These are phyloP conservation scores for Trichoderma afroharzianum DNA, from an alignment of 2,329 filamentous ascomycete genomes.

Conservation along the genomic window DNA sequence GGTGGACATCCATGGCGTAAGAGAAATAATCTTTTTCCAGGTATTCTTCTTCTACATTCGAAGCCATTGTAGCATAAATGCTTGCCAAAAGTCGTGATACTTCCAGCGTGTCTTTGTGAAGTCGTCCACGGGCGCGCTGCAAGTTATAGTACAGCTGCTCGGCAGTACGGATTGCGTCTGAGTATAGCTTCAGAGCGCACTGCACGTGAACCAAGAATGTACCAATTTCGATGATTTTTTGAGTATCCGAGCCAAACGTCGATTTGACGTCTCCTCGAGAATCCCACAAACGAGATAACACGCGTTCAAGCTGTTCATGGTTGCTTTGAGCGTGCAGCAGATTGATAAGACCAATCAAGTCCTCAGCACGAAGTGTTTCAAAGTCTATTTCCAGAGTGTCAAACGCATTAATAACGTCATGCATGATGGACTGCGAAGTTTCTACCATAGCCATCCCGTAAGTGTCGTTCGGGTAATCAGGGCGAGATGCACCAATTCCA, in stretches of 20 bases:
- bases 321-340: slow-evolving; percentile 47
- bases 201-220: neutral
- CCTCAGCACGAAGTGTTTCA: slow-evolving; percentile 39
- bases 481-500: slow-evolving; percentile 36
- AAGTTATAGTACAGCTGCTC: slow-evolving; percentile 28
- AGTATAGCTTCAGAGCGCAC: neutral
- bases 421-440: neutral
- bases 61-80: slow-evolving; percentile 18
- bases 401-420: slow-evolving; percentile 37
- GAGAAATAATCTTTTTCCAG: neutral
- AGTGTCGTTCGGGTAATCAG: slow-evolving; percentile 24
- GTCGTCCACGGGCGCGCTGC: slow-evolving; percentile 25
- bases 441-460: neutral
- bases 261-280: slow-evolving; percentile 23
- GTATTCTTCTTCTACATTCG: neutral
- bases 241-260: neutral
- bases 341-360: slow-evolving; percentile 42
- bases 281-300: slow-evolving; percentile 25
- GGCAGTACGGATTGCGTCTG: slow-evolving; percentile 24
- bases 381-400: slow-evolving; percentile 42
- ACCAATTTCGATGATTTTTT: neutral
- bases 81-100: slow-evolving; percentile 26
- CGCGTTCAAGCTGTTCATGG: slow-evolving; percentile 41
- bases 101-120: slow-evolving; percentile 25
- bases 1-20: neutral